Percentiles rank a stretch among this genome's conserved stretches.
phyloP scores from a whole-genome alignment of 2,329 filamentous ascomycete species.

The Phialophora macrospora region DNA sequence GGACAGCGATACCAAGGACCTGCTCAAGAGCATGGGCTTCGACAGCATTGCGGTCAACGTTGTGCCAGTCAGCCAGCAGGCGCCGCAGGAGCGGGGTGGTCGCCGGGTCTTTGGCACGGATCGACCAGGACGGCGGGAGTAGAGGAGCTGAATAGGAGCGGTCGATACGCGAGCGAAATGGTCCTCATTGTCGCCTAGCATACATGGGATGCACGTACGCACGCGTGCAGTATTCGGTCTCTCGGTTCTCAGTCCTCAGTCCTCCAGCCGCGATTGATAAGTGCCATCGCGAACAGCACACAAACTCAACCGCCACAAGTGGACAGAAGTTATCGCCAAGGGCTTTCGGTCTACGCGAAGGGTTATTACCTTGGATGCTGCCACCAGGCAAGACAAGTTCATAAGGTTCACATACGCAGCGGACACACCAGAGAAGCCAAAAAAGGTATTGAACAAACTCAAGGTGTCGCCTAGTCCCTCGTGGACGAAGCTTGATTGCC shows the following conservation, averaged over 20 bases:
- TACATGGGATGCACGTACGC: neutral
- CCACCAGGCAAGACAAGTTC: neutral
- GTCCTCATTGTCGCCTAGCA: neutral
- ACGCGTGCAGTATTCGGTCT: neutral
- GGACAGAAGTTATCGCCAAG: neutral
- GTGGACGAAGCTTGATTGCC: constrained; percentile 42
- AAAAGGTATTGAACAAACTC: constrained; percentile 33
- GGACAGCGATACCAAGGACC: constrained; percentile 97
- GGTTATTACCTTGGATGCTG: neutral
- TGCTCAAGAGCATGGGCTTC: constrained; percentile 99
- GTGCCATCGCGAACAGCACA: neutral
- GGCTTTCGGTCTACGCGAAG: neutral
- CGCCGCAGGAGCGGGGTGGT: constrained; percentile 75
- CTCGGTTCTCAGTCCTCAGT: neutral
- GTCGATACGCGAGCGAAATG: neutral
- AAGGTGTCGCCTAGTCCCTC: constrained; percentile 42
- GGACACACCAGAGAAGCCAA: constrained; percentile 15
- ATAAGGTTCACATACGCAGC: neutral
- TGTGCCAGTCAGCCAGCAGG: constrained; percentile 81
- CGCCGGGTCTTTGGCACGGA: constrained; percentile 39
- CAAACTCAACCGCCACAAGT: neutral
- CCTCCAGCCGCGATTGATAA: neutral
- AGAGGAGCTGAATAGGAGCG: constrained; percentile 6
- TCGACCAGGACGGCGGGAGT: constrained; percentile 33
- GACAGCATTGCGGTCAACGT: constrained; percentile 98